Conservation (phyloP, 345 rosid genomes). For the Pistacia integerrima region DNA sequence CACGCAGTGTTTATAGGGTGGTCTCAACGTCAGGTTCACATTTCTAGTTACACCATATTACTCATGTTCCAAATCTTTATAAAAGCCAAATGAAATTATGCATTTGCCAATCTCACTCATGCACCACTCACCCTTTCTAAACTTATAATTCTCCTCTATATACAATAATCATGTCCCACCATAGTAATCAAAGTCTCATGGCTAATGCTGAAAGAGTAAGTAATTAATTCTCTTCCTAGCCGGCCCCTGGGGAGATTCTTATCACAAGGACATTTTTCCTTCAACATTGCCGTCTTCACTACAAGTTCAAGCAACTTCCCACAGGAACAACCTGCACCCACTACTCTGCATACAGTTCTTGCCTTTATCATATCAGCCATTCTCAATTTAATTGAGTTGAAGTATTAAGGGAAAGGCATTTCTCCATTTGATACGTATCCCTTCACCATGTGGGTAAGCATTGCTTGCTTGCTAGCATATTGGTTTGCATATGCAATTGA, state of each 20-base stretch:
- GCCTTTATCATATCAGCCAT: constrained; percentile 7
- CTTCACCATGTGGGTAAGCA: background rate
- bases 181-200: background rate
- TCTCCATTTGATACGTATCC: constrained; percentile 17
- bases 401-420: background rate
- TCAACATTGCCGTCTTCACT: background rate
- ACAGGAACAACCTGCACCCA: background rate
- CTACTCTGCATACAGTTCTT: background rate
- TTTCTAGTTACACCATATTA: too few species aligned
- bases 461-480: constrained; percentile 16
- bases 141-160: too few species aligned
- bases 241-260: background rate
- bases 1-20: too few species aligned
- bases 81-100: too few species aligned
- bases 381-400: constrained; percentile 9
- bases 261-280: background rate
- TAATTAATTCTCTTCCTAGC: background rate
- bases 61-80: too few species aligned
- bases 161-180: background rate
- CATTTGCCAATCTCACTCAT: too few species aligned
- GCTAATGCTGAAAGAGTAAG: background rate
- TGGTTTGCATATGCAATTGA: background rate
- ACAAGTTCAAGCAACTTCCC: constrained; percentile 1
- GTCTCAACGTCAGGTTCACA: too few species aligned
- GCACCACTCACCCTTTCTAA: too few species aligned